Evolutionary conservation across 2,329 filamentous ascomycete genomes (phyloP).

Genomic region (Calonectria ilicicola): DNA sequence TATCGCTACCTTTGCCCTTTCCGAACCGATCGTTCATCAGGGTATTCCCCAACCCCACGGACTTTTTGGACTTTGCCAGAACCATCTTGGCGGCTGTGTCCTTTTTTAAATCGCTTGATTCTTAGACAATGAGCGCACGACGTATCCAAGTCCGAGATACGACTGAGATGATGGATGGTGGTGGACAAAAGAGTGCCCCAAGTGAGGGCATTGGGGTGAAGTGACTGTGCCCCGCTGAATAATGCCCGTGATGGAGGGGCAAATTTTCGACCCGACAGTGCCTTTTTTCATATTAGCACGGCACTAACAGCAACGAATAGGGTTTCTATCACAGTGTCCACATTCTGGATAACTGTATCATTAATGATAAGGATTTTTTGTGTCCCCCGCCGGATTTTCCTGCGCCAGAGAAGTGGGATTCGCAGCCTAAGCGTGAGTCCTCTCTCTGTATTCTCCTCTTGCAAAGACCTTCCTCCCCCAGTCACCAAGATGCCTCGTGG

Average conservation of each 20-base stretch:
- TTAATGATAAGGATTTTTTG: constrained; percentile 45
- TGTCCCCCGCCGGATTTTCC: constrained; percentile 47
- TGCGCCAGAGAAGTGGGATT: constrained; percentile 40
- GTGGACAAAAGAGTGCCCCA: constrained; percentile 30
- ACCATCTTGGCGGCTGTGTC: constrained; percentile 58
- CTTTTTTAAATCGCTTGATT: neutral
- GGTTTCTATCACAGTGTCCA: constrained; percentile 45
- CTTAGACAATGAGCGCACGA: constrained; percentile 17
- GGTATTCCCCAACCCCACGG: constrained; percentile 93
- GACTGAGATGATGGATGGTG: constrained; percentile 16
- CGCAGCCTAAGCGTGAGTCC: constrained; percentile 40
- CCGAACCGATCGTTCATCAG: constrained; percentile 99
- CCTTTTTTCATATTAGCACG: constrained; percentile 39
- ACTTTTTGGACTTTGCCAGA: constrained; percentile 91
- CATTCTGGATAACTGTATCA: constrained; percentile 42
- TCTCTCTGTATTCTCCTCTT: constrained; percentile 22
- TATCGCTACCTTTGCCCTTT: constrained; percentile 87
- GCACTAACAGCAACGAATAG: constrained; percentile 26
- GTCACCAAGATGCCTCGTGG: constrained; percentile 76
- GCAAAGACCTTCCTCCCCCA: constrained; percentile 29
- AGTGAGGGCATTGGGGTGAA: constrained; percentile 33
- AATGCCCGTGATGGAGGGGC: constrained; percentile 61
- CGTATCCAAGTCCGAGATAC: constrained; percentile 27
- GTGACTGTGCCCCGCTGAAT: constrained; percentile 49
- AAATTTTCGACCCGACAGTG: constrained; percentile 53